Base-by-base conservation (phyloP, 768 basidiomycete species). In the Sarcodon aspratus region DNA sequence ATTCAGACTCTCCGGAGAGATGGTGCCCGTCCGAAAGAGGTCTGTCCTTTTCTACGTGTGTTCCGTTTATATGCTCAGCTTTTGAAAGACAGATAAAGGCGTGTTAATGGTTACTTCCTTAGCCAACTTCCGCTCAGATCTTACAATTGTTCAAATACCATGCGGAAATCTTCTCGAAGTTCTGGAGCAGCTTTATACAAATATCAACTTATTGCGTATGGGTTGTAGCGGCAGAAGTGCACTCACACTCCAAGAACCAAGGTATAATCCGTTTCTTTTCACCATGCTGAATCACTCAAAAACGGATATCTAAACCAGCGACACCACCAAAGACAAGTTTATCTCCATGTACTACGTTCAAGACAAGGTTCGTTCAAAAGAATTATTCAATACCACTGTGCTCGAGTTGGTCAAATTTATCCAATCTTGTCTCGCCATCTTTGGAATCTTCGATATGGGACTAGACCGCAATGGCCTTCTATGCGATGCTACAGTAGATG, bases 121-220 rank as follows among this genome's bases (percentile, higher is more conserved):
- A 27, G 85, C 86, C 40, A 82, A 86, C 68, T 92, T 92, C 61
- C 85, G 85, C 48, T 89, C 87, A 1, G 88, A 91, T 69, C 86
- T 79, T 61, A 85, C 85, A 49, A 88, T 91, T 52, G 83, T 91
- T 33, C 80, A 76, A 51, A 79, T 92, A 47, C 86, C 86, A 0
- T 65, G 71, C 42, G 89, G 84, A 34, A 70, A 82, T 61, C 85
- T 81, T 63, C 70, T 75, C 15, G 71, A 73, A 36, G 70, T 72
- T 33, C 75, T 74, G 52, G 78, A 85, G 50, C 79, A 78, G 54
- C 74, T 92, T 32, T 87, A 85, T 62, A 73, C 80, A 46, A 92
- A 91, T 58, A 86, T 91, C 55, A 83, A 85, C 61, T 71, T 92
- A 17, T 71, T 88, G 38, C 76, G 89, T n/a, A 81, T 89, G 77